These are phyloP conservation scores for Colletotrichum theobromicola DNA, from an alignment of 2,329 filamentous ascomycete genomes.

Conservation along the genomic window DNA sequence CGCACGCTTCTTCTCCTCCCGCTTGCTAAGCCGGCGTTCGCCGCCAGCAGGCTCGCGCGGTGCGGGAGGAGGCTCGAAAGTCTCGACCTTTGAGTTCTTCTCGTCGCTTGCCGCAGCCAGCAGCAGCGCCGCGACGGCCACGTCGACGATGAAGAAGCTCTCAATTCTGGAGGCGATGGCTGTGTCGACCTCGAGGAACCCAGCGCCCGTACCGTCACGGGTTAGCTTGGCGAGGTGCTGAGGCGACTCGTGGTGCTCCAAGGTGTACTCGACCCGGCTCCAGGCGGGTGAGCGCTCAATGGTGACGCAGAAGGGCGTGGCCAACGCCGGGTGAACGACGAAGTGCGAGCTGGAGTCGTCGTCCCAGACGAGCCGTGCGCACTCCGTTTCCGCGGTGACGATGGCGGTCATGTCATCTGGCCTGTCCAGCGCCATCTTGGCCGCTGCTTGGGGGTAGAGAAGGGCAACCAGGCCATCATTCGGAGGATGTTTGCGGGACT, in stretches of 20 bases:
- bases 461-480: constrained; percentile 70
- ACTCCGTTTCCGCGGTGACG: constrained; percentile 70
- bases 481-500: constrained; percentile 56
- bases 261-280: constrained; percentile 67
- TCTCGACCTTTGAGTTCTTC: constrained; percentile 53
- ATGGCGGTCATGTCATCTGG: constrained; percentile 64
- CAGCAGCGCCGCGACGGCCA: constrained; percentile 64
- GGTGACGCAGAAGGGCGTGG: constrained; percentile 67
- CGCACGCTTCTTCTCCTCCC: constrained; percentile 23
- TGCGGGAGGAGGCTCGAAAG: constrained; percentile 64
- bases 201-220: constrained; percentile 62
- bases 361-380: constrained; percentile 75
- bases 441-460: constrained; percentile 70
- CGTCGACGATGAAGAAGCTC: constrained; percentile 66
- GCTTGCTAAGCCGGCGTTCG: constrained; percentile 33
- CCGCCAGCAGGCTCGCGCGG: constrained; percentile 25
- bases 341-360: constrained; percentile 64
- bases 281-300: constrained; percentile 64
- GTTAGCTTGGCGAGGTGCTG: constrained; percentile 65
- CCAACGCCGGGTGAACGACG: constrained; percentile 67
- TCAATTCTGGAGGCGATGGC: constrained; percentile 64
- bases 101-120: constrained; percentile 64
- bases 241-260: constrained; percentile 69
- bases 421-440: constrained; percentile 66
- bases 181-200: constrained; percentile 67